A percentile compares a stretch with the other conserved stretches of the same genome.
Conservation (phyloP, 257 asterid genomes). For the Apocynum venetum region DNA sequence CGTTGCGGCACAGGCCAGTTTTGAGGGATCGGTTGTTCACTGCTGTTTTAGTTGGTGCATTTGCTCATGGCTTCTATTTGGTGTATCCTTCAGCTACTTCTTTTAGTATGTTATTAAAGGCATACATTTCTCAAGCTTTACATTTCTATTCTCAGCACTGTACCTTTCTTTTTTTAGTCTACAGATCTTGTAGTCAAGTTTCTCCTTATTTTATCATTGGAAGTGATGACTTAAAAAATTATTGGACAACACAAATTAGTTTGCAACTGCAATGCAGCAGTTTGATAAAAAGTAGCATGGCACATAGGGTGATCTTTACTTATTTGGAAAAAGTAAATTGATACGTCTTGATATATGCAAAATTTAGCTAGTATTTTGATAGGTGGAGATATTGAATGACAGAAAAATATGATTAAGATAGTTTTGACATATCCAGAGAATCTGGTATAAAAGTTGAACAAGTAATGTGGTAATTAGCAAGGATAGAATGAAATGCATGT, state of each 20-base stretch:
- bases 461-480: neutral
- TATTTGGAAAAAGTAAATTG: neutral
- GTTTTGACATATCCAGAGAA: neutral
- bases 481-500: neutral
- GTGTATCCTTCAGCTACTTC: conserved; percentile 44
- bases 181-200: neutral
- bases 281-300: neutral
- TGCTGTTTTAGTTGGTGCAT: conserved; percentile 74
- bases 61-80: conserved; percentile 70
- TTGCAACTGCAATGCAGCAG: too few relatives aligned
- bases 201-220: neutral
- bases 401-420: neutral
- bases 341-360: neutral
- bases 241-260: neutral
- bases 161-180: neutral
- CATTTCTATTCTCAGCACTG: neutral
- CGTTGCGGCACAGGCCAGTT: conserved; percentile 63
- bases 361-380: neutral
- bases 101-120: neutral
- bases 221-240: neutral
- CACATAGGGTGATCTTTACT: neutral
- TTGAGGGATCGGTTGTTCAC: conserved; percentile 72
- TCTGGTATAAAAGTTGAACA: neutral
- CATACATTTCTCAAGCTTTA: neutral
- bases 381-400: neutral